Conservation (phyloP, 2,329 filamentous ascomycete species). For the Plenodomus biglobosus region DNA sequence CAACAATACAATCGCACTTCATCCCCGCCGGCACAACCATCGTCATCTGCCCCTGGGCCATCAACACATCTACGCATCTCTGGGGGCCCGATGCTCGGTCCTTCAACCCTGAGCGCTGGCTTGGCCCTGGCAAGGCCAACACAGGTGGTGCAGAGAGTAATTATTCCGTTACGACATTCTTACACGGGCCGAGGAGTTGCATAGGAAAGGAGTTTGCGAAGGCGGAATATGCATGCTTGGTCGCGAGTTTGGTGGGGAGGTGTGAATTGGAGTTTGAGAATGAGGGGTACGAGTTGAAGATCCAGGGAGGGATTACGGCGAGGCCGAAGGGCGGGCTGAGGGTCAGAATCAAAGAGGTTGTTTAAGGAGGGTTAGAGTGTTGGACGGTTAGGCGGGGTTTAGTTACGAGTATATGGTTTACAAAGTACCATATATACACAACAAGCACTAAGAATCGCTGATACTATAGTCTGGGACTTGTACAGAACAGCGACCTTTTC, state of each 20-base stretch:
- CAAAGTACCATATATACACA: too few species aligned
- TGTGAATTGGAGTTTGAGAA: conserved; percentile 72
- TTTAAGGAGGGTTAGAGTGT: neutral
- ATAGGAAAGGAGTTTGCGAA: conserved; percentile 81
- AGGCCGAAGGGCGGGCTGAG: conserved; percentile 72
- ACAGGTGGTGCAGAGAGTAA: conserved; percentile 74
- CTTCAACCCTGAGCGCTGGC: conserved; percentile 72
- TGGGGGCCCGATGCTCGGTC: conserved; percentile 76
- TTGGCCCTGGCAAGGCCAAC: conserved; percentile 51
- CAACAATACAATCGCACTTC: conserved; percentile 63
- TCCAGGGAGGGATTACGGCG: conserved; percentile 71
- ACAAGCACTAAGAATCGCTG: too few species aligned
- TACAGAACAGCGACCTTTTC: too few species aligned
- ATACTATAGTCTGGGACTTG: too few species aligned
- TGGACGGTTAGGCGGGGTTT: too few species aligned
- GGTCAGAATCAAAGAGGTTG: conserved; percentile 59
- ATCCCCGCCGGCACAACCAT: conserved; percentile 73
- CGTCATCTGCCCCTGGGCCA: conserved; percentile 64
- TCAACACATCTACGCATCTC: conserved; percentile 67
- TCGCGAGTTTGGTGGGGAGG: conserved; percentile 74
- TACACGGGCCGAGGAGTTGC: conserved; percentile 83
- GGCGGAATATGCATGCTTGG: conserved; percentile 79
- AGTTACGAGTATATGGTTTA: too few species aligned
- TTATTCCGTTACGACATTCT: conserved; percentile 77
- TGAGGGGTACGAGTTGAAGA: conserved; percentile 57